Base-by-base conservation (phyloP, 495 filamentous ascomycete genomes). In the Hypoxylon lienhwacheense region DNA sequence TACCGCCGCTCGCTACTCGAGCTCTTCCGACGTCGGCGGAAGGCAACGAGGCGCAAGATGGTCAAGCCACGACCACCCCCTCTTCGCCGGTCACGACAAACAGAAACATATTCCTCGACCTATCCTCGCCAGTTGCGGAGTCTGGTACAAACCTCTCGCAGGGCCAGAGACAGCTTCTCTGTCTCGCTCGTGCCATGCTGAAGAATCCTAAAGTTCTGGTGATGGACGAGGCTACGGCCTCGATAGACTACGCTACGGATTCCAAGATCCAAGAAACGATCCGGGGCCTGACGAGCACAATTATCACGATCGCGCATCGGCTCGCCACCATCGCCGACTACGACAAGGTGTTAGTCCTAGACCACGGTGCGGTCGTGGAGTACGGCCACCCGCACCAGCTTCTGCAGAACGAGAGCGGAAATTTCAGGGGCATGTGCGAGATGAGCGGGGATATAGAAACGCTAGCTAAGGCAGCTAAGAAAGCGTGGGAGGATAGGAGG, bases 201-300 rank as follows among this genome's bases (percentile, higher is more conserved):
- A 97, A 91, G 74, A 81, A 81, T 22, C 93, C 95, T 0, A 88
- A 85, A 33, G 93, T 99, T 12, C 75, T 99, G 3, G 86, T 99
- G 66, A 97, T 99, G 93, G 95, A 99, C 70, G 95, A 99, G 76
- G 95, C 95, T 12, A 99, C 95, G 4, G 95, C 93, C 0, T 95
- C 90, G 1, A 97, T 99, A 66, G 95, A 99, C 76, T 97, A 97
- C 71, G 85, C 84, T 25, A 99, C 93, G 11, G 95, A 99, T 64
- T 74, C 83, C 52, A 96, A 96, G 70, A 97, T 99, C 66, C 95
- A 99, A 69, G 88, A 88, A 47, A 97, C 95, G 0, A 87, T 99
- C 49, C 85, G 89, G 28, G 89, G 96, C 66, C 77, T 97, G 29
- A 85, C 86, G 32, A 91, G 85, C 71, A 99, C 95, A 7, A 95